Base-by-base conservation (phyloP, 169 alveolate genomes). In the Plasmodium vinckei region DNA sequence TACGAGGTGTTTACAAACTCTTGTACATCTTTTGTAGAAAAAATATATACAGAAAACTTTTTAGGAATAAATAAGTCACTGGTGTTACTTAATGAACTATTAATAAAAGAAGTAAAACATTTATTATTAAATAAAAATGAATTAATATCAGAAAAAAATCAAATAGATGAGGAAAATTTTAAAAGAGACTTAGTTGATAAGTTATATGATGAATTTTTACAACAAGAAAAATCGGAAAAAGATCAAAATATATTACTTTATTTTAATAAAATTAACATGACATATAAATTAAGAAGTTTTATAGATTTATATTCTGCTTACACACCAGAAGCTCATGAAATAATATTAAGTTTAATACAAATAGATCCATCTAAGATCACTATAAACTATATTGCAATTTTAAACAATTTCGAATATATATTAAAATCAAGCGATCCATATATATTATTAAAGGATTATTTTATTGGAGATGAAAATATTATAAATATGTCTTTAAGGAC, bases 171-270 rank as follows among this genome's bases (percentile, higher is more conserved):
- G 68, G 72, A 65, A 57, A 15, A 53, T 13, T 82, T 82, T 67
- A 67, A 56, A 67, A 82, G 68, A 56, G 13, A 42, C 46, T 51
- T 82, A 67, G 72, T 82, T 33, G 82, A 82, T 27, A 82, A 82
- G 19, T 82, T 82, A 60, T 82, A 82, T 82, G 90, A 82, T 12
- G 90, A 82, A 82, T 82, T 82, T 82, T 67, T 82, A 82, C 90
- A 82, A 25, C 79, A 82, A 67, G 90, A 82, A 82, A 67, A 67
- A 67, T 67, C 33, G 2, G 90, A 82, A 46, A 51, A 82, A 54
- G 72, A 67, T 33, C 84, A 67, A 33, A 54, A 68, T 65, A 44
- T 27, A 15, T 59, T 67, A 54, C 82, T 82, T 9, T 82, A 67
- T 71, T 67, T 82, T 27, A 82, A 82, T 51, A 82, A 82, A 82